Evolutionary conservation across 2,329 filamentous ascomycete genomes (phyloP).

Genomic region (Epichloe sylvatica): DNA sequence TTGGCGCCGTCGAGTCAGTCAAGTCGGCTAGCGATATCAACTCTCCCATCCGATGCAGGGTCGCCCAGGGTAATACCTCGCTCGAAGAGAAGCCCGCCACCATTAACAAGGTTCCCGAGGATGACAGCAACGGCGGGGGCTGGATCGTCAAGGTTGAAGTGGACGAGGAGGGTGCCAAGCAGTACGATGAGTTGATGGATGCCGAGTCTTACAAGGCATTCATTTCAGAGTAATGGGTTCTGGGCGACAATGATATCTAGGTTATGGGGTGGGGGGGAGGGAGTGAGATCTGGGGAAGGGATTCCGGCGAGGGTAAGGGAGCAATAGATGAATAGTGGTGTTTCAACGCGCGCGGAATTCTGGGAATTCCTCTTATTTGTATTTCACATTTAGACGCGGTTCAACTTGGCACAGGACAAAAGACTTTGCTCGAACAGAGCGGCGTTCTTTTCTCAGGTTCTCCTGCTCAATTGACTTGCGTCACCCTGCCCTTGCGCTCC

Average conservation of each 20-base stretch:
- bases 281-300: not conserved
- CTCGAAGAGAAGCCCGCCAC: constrained; percentile 75
- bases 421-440: not conserved
- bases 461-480: no score
- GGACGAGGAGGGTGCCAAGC: constrained; percentile 46
- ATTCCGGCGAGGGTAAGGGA: no score
- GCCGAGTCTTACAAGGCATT: constrained; percentile 64
- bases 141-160: constrained; percentile 89
- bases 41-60: constrained; percentile 65
- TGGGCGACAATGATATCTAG: no score
- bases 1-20: constrained; percentile 94
- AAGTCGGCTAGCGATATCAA: constrained; percentile 98
- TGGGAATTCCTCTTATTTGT: not conserved
- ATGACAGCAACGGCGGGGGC: constrained; percentile 57
- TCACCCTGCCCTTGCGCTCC: no score
- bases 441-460: not conserved
- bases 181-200: constrained; percentile 67
- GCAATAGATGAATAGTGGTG: not conserved
- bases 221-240: constrained; percentile 24
- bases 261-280: not conserved
- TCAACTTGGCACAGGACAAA: constrained; percentile 5
- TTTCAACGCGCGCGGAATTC: not conserved
- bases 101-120: constrained; percentile 85
- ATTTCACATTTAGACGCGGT: constrained; percentile 2
- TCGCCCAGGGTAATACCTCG: constrained; percentile 57